Evolutionary conservation across 768 basidiomycete genomes (phyloP), one percentile per base, ranked within the genome.

Genomic region (Astraeus odoratus): DNA sequence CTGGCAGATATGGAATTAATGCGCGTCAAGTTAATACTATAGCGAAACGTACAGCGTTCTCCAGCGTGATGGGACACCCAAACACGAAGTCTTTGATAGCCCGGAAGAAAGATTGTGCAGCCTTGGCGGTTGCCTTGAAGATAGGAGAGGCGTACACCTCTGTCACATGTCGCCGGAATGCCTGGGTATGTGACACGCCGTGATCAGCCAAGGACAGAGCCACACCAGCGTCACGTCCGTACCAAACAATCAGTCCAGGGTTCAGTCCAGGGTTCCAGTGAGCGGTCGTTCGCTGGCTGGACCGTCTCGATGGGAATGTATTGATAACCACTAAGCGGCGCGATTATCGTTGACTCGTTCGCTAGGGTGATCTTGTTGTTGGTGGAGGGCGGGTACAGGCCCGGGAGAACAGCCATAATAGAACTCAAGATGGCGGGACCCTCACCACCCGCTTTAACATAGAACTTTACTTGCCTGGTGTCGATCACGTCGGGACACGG

Each of bases 241-340:
- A 73, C 71, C 4, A 71, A 69, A 55, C 76, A 77, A 46, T 68
- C 66, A 5, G 74, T 77, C 81, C 81, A n/a, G n/a, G n/a, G n/a
- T n/a, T n/a, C n/a, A n/a, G n/a, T n/a, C n/a, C n/a, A 87, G 50
- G 83, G 76, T 56, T 84, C 81, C 50, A 85, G 81, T 8, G 36
- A 46, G 8, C 54, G 52, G 43, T 59, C 57, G 26, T 41, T 27
- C 3, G 57, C 48, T 5, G 57, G 56, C 38, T 59, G 53, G 39
- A 59, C 57, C 52, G 35, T 42, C 52, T 48, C 31, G 43, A 46
- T 48, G 9, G 54, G 54, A 43, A 55, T 23, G 38, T 54, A 55
- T 35, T 55, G 54, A 19, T 53, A 50, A 15, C 54, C 54, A 15
- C 52, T 46, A 16, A 49, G 36, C 12, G 54, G 52, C 8, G 42